Base-by-base conservation (phyloP, 352 stramenopile genomes). In the Phytophthora litchii region DNA sequence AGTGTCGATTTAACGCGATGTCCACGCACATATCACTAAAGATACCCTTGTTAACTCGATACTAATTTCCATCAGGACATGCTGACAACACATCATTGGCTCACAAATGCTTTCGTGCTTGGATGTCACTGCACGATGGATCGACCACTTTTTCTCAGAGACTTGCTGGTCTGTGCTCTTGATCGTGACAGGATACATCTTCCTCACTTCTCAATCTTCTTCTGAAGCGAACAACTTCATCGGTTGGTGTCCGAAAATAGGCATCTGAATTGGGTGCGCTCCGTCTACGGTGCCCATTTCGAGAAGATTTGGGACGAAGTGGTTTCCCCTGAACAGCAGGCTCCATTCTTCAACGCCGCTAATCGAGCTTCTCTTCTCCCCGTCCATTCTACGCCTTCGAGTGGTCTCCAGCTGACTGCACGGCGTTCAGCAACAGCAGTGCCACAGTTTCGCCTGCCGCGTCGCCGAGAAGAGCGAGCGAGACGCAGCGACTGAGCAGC, bases 401-500 rank as follows among this genome's bases (percentile, higher is more conserved):
- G 55, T 61, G 57, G 45, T 62, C 36, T 60, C 38, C 53, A 64
- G 35, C 36, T 48, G 64, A 43, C 60, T 63, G 38, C n/a, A 14
- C 31, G 31, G 19, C 36, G 49, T 27, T 37, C 48, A 54, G 17
- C 34, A 13, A 13, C 50, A 58, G 11, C 40, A 23, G 21, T 13
- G 29, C 25, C 51, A 50, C 60, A 60, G 46, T 56, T 67, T 32
- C 48, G 47, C 54, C 55, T 70, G 61, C 55, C 60, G 54, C 46
- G 61, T 49, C 53, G 40, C 52, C 27, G 37, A 58, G 38, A 64
- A 62, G 60, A 61, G 55, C 64, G 55, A 54, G 51, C 57, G 53
- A 60, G 23, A 52, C 32, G 56, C 57, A 58, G 53, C 41, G 42
- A 57, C 54, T 55, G 35, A 65, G 42, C 54, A 72, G 56, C 72